Evolutionary conservation across 2,329 filamentous ascomycete genomes (phyloP).

Genomic region (Pseudogymnoascus sp.): DNA sequence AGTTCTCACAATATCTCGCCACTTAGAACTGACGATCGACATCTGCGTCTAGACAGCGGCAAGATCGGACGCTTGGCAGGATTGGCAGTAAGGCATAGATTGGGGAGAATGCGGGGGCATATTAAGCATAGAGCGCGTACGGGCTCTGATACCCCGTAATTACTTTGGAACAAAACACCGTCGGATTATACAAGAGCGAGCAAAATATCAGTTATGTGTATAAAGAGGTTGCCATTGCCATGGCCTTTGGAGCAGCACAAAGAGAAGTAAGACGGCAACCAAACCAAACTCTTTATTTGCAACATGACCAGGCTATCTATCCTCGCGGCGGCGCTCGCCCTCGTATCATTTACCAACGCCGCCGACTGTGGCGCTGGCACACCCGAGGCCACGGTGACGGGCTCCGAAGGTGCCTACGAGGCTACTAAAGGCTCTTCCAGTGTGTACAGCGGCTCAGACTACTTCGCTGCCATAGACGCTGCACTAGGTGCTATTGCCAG

Average conservation of each 20-base stretch:
- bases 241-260: background rate
- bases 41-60: background rate
- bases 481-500: constrained; percentile 44
- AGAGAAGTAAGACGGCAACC: background rate
- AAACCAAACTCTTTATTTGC: constrained; percentile 2
- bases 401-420: constrained; percentile 38
- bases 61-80: constrained; percentile 1
- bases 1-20: background rate
- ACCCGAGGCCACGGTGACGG: constrained; percentile 40
- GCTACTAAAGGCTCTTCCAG: constrained; percentile 37
- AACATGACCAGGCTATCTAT: constrained; percentile 33
- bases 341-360: constrained; percentile 30
- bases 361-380: constrained; percentile 43
- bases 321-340: constrained; percentile 36
- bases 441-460: constrained; percentile 47
- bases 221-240: background rate
- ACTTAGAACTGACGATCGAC: background rate
- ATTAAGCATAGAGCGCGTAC: background rate
- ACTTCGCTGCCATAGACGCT: constrained; percentile 46
- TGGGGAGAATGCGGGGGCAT: background rate
- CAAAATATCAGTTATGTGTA: background rate
- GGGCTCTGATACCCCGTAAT: background rate
- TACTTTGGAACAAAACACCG: background rate
- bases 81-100: background rate
- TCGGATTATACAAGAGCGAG: background rate